These are phyloP conservation scores for Colletotrichum nymphaeae DNA, from an alignment of 2,329 filamentous ascomycete genomes.

Conservation along the genomic window DNA sequence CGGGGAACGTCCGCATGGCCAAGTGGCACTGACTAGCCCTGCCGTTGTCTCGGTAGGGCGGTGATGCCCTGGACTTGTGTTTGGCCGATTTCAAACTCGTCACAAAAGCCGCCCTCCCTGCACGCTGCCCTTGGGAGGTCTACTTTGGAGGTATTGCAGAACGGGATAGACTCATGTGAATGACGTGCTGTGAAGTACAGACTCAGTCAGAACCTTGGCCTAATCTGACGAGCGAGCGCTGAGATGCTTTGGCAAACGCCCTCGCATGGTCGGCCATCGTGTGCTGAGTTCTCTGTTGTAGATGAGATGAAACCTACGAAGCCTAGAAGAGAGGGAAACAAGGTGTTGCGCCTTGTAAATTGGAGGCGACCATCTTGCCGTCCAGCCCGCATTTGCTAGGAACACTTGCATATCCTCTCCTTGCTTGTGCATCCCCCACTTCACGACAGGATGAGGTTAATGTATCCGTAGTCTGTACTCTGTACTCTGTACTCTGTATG, in stretches of 20 bases:
- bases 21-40: neutral
- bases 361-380: constrained; percentile 15
- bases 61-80: neutral
- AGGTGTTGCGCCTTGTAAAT: constrained; percentile 9
- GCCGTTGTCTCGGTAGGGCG: constrained; percentile 19
- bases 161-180: neutral
- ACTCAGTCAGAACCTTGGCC: neutral
- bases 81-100: neutral
- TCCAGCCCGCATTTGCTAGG: constrained; percentile 24
- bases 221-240: neutral
- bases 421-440: constrained; percentile 31
- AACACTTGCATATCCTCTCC: constrained; percentile 31
- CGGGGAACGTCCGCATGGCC: constrained; percentile 11
- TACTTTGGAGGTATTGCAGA: neutral
- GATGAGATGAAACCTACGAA: constrained; percentile 19
- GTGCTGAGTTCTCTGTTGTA: constrained; percentile 20
- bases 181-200: neutral
- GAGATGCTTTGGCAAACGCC: neutral
- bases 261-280: neutral
- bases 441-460: constrained; percentile 21
- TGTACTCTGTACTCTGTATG: no score
- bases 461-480: no score
- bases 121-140: neutral
- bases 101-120: neutral
- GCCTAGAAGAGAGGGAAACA: neutral